phyloP scores from a whole-genome alignment of 2,329 filamentous ascomycete genomes.

The Ophiostoma ulmi region DNA sequence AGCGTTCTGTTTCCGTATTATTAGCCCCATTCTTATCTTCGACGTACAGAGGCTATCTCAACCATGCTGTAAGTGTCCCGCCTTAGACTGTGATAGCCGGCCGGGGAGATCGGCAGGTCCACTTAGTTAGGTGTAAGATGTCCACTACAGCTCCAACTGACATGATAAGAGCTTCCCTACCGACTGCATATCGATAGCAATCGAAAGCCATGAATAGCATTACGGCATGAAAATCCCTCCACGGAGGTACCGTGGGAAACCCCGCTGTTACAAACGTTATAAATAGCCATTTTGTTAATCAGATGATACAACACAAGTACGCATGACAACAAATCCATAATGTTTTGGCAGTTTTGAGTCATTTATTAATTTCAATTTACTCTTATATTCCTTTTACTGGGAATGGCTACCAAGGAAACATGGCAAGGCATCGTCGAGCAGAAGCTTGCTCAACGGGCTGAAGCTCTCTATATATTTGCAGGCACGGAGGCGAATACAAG shows the following conservation, averaged over 20 bases:
- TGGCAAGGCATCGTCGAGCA: background rate
- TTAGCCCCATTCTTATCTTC: constrained; percentile 6
- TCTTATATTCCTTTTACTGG: background rate
- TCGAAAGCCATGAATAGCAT: background rate
- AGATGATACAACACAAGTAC: too few relatives aligned
- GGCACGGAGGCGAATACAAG: background rate
- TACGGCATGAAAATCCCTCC: background rate
- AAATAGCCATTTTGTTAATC: too few relatives aligned
- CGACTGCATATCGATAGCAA: background rate
- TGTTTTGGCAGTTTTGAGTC: too few relatives aligned
- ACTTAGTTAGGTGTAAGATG: background rate
- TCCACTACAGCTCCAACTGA: background rate
- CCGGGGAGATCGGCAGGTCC: background rate
- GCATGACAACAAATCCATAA: too few relatives aligned
- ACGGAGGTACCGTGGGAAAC: background rate
- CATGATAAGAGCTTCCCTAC: background rate
- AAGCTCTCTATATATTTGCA: background rate
- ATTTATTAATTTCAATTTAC: background rate
- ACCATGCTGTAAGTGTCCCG: background rate
- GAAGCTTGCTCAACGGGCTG: background rate
- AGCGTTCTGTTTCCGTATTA: too few relatives aligned
- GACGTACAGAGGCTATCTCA: background rate
- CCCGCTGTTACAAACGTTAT: background rate
- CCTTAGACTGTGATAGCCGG: background rate
- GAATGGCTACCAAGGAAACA: background rate